phyloP scores from a whole-genome alignment of 768 basidiomycete species.

The Hygrophoropsis aurantiaca region DNA sequence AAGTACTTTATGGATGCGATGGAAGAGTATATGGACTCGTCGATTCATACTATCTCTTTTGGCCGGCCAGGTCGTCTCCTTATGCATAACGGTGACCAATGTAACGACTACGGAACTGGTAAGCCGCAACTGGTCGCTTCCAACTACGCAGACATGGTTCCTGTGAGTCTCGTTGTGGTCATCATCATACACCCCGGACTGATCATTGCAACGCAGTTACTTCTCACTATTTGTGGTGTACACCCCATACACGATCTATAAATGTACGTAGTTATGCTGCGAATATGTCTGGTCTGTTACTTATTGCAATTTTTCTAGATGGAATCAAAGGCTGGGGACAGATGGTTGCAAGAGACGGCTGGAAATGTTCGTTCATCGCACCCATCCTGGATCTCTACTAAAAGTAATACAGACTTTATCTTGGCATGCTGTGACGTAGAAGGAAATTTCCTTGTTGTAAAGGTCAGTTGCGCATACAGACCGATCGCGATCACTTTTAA shows the following conservation, averaged over 20 bases:
- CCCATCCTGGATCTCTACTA: slow-evolving; percentile 5
- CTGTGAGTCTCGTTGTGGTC: slow-evolving; percentile 48
- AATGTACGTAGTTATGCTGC: slow-evolving; percentile 57
- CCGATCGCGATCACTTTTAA: neutral
- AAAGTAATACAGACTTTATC: slow-evolving; percentile 56
- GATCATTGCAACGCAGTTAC: slow-evolving; percentile 50
- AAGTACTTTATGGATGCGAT: slow-evolving; percentile 54
- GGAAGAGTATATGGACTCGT: slow-evolving; percentile 76
- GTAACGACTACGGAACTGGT: slow-evolving; percentile 82
- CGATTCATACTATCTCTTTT: slow-evolving; percentile 69
- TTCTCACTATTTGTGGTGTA: slow-evolving; percentile 73
- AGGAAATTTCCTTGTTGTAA: slow-evolving; percentile 84
- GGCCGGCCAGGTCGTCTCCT: slow-evolving; percentile 79
- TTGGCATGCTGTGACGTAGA: slow-evolving; percentile 83
- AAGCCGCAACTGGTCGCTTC: slow-evolving; percentile 64
- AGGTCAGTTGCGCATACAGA: slow-evolving; percentile 34
- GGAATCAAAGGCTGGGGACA: slow-evolving; percentile 84
- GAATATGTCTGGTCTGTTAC: neutral
- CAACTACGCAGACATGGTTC: slow-evolving; percentile 84
- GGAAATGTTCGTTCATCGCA: slow-evolving; percentile 66
- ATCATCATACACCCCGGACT: neutral
- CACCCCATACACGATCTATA: slow-evolving; percentile 88
- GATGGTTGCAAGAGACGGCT: slow-evolving; percentile 72
- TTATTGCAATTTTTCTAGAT: slow-evolving; percentile 42
- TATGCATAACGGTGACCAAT: slow-evolving; percentile 89